Evolutionary conservation across 2,329 filamentous ascomycete genomes (phyloP).

Genomic region (Pestalotiopsis sp.): DNA sequence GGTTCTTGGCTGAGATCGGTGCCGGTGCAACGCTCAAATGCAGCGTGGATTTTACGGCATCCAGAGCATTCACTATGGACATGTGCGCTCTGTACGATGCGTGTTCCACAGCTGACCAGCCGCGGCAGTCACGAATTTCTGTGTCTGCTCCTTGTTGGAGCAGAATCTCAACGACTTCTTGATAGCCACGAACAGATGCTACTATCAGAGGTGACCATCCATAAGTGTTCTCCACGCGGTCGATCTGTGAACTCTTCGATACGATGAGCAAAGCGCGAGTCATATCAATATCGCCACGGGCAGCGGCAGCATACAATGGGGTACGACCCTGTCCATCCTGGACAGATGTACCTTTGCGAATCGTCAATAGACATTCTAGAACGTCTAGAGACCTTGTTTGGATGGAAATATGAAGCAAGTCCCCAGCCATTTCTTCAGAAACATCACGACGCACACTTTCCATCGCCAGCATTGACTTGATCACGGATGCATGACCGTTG

Average conservation of each 20-base stretch:
- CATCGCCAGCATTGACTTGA: slow-evolving; percentile 1
- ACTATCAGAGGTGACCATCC: slow-evolving; percentile 15
- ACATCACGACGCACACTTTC: neutral
- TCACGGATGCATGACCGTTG: slow-evolving; percentile 1
- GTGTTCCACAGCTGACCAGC: slow-evolving; percentile 17
- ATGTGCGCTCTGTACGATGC: slow-evolving; percentile 16
- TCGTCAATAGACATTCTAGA: slow-evolving; percentile 2
- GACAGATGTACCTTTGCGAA: slow-evolving; percentile 6
- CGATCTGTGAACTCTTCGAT: neutral
- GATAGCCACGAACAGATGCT: slow-evolving; percentile 13
- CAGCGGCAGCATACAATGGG: slow-evolving; percentile 11
- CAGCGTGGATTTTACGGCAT: neutral
- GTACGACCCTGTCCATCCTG: slow-evolving; percentile 1
- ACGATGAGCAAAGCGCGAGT: slow-evolving; percentile 2
- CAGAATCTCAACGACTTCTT: slow-evolving; percentile 11
- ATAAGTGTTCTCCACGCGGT: neutral
- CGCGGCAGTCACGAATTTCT: slow-evolving; percentile 5
- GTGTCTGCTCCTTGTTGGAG: slow-evolving; percentile 10
- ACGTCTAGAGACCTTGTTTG: slow-evolving; percentile 1
- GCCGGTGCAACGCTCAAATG: neutral
- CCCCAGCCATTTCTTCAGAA: slow-evolving; percentile 5
- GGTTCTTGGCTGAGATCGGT: neutral
- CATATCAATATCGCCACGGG: neutral
- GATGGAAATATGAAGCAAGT: slow-evolving; percentile 9
- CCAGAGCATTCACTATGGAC: slow-evolving; percentile 8